These are phyloP conservation scores for Suillus lakei DNA, from an alignment of 768 basidiomycete genomes.

Conservation along the genomic window DNA sequence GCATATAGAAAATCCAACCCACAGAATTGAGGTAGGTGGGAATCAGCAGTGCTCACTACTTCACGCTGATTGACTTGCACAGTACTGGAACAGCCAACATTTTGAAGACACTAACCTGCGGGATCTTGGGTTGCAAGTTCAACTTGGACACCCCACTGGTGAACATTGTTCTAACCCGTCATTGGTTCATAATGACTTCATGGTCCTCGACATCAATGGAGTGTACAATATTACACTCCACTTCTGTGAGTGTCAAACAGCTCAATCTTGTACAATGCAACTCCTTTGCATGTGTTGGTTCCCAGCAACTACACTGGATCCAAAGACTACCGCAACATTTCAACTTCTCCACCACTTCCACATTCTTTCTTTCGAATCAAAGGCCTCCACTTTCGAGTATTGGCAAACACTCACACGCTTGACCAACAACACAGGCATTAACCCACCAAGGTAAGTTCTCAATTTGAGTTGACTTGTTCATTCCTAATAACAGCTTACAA, in stretches of 20 bases:
- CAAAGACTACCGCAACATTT: slow-evolving; percentile 37
- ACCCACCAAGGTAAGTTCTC: slow-evolving; percentile 14
- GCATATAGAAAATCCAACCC: slow-evolving; percentile 20
- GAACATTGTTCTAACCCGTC: slow-evolving; percentile 12
- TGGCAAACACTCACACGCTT: slow-evolving; percentile 28
- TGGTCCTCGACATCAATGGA: slow-evolving; percentile 29
- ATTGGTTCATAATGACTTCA: slow-evolving; percentile 25
- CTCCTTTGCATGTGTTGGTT: slow-evolving; percentile 37
- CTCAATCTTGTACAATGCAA: slow-evolving; percentile 28
- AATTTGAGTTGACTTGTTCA: not conserved
- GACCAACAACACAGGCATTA: slow-evolving; percentile 37
- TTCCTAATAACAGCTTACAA: not conserved
- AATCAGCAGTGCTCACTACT: not conserved
- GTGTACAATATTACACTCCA: slow-evolving; percentile 33
- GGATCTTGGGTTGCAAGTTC: slow-evolving; percentile 22
- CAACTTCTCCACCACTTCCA: slow-evolving; percentile 36
- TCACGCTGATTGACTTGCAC: not conserved
- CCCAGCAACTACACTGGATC: slow-evolving; percentile 34
- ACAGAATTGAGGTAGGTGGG: slow-evolving; percentile 18
- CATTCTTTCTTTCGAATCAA: slow-evolving; percentile 34
- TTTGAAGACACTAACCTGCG: slow-evolving; percentile 18
- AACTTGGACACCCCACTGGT: slow-evolving; percentile 23
- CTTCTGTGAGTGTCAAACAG: slow-evolving; percentile 34
- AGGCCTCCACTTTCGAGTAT: slow-evolving; percentile 38
- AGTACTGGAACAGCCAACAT: slow-evolving; percentile 23